phyloP scores from a whole-genome alignment of 108 stramenopile species.

The Pseudonitzschia multiseries region DNA sequence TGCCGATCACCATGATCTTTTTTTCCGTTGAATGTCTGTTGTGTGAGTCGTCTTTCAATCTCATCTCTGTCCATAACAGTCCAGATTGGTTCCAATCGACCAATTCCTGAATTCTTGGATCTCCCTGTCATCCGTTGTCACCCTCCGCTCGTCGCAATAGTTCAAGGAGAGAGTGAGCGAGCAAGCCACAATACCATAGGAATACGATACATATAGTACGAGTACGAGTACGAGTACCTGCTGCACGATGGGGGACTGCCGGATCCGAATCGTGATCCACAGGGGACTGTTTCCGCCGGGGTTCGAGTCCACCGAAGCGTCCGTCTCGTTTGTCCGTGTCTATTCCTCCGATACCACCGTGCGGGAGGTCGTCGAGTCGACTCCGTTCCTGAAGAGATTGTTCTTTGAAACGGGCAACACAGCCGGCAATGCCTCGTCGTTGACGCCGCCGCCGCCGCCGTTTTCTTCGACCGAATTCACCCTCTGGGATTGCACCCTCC shows the following conservation, averaged over 20 bases:
- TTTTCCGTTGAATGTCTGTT: no score
- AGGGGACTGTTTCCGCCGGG: conserved; percentile 8
- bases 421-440: background rate
- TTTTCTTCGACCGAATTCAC: background rate
- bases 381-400: conserved; percentile 4
- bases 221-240: no score
- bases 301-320: background rate
- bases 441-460: background rate
- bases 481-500: conserved; percentile 51
- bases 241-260: conserved; percentile 44
- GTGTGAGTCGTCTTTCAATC: no score
- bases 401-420: background rate
- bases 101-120: no score
- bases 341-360: conserved; percentile 48
- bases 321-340: conserved; percentile 18
- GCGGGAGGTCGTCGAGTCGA: conserved; percentile 38
- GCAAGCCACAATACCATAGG: no score
- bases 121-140: no score
- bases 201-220: no score
- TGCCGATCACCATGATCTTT: no score
- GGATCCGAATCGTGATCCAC: conserved; percentile 30
- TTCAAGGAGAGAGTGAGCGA: no score
- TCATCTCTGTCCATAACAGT: no score
- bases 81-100: no score
- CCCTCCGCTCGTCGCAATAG: no score